A percentile compares a stretch with the other conserved stretches of the same genome.
Conservation (phyloP, 345 rosid species). For the Mallotus nudiflorus region DNA sequence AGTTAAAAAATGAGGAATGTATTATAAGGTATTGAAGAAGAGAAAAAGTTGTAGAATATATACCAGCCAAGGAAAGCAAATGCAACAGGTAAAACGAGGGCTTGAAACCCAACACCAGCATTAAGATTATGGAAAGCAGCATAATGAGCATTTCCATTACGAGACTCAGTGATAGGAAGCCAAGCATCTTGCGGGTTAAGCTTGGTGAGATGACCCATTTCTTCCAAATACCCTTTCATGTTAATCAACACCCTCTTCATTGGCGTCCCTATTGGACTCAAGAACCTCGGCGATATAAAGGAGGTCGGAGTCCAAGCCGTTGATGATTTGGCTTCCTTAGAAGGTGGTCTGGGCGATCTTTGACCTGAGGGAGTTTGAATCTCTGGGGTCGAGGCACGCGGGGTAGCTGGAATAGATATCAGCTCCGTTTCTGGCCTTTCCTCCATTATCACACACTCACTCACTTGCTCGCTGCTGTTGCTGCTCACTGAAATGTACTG, state of each 20-base stretch:
- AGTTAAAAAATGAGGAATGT: too few species aligned
- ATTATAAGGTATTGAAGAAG: not conserved
- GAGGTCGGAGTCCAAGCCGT: slow-evolving; percentile 95
- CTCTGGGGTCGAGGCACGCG: slow-evolving; percentile 93
- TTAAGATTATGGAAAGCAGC: slow-evolving; percentile 96
- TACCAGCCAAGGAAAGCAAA: slow-evolving; percentile 98
- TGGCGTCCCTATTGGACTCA: slow-evolving; percentile 96
- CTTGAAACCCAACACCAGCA: slow-evolving; percentile 97
- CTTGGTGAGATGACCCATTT: slow-evolving; percentile 90
- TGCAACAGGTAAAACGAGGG: slow-evolving; percentile 88
- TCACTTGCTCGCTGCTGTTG: not conserved
- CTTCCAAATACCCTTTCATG: slow-evolving; percentile 94
- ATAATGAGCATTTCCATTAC: slow-evolving; percentile 97
- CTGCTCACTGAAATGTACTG: not conserved
- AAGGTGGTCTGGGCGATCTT: slow-evolving; percentile 82
- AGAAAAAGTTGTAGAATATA: not conserved
- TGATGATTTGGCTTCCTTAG: slow-evolving; percentile 67
- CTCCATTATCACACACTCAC: slow-evolving; percentile 60
- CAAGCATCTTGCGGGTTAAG: slow-evolving; percentile 98
- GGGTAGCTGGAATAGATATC: slow-evolving; percentile 95
- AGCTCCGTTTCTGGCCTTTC: slow-evolving; percentile 99
- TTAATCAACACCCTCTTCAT: slow-evolving; percentile 92
- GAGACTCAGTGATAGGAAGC: slow-evolving; percentile 97
- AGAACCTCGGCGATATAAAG: slow-evolving; percentile 87
- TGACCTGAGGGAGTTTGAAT: slow-evolving; percentile 90